A percentile compares a stretch with the other conserved stretches of the same genome.
These are phyloP conservation scores for Cyamopsis tetragonoloba DNA, from an alignment of 306 rosid genomes.

Conservation along the genomic window DNA sequence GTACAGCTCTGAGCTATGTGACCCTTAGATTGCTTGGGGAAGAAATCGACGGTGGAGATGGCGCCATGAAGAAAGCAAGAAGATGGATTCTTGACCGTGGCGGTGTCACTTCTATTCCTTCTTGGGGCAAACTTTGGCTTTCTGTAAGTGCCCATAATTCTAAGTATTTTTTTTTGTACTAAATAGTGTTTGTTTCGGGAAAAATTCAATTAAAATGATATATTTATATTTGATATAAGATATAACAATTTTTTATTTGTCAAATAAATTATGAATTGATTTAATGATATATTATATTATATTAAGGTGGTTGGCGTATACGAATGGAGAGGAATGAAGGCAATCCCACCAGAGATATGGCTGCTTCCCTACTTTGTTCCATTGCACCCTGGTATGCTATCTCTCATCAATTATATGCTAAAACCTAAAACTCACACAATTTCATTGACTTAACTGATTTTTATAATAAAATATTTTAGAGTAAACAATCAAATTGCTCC, in stretches of 20 bases:
- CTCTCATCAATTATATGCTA: not conserved
- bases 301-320: constrained; percentile 77
- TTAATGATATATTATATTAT: no score
- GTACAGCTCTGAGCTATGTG: constrained; percentile 56
- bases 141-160: constrained; percentile 45
- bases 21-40: constrained; percentile 65
- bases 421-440: no score
- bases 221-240: no score
- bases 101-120: constrained; percentile 57
- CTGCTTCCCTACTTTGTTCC: constrained; percentile 60
- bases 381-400: constrained; percentile 65
- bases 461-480: no score
- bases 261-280: no score
- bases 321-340: constrained; percentile 70
- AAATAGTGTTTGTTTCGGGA: no score
- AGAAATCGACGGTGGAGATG: constrained; percentile 43
- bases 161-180: no score
- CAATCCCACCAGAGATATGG: constrained; percentile 69
- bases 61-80: constrained; percentile 47
- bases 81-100: constrained; percentile 69
- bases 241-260: no score
- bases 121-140: constrained; percentile 86
- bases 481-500: no score
- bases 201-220: no score
- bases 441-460: no score